Percentiles rank a stretch among this genome's conserved stretches.
phyloP scores from a whole-genome alignment of 139 green algal genomes.

The Coelastrella sp. region DNA sequence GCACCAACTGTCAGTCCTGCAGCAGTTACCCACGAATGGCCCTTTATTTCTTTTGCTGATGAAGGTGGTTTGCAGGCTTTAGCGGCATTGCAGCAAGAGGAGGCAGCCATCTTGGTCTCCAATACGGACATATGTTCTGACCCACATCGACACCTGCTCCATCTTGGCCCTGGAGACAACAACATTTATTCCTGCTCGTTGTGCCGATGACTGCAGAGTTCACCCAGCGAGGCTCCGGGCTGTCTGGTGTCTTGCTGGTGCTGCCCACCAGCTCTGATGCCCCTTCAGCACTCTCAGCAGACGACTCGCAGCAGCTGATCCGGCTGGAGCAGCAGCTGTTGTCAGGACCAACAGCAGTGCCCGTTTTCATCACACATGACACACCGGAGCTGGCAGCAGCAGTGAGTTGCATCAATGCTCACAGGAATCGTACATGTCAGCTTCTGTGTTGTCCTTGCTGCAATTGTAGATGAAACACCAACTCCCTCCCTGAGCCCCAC shows the following conservation, averaged over 20 bases:
- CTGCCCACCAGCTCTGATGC: neutral
- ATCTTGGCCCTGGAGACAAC: neutral
- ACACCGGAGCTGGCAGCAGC: slow-evolving; percentile 20
- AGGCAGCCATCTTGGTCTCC: too few species aligned
- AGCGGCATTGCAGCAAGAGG: too few species aligned
- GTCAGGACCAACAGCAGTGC: neutral
- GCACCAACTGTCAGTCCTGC: neutral
- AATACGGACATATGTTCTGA: too few species aligned
- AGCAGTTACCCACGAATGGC: neutral
- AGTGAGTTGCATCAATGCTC: neutral
- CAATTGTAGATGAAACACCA: too few species aligned
- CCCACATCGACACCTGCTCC: too few species aligned
- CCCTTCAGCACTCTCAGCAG: neutral
- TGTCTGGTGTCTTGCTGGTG: slow-evolving; percentile 33
- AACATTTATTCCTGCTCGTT: neutral
- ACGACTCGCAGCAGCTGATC: neutral
- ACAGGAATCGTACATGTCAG: too few species aligned
- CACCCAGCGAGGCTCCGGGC: neutral
- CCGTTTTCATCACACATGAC: slow-evolving; percentile 30
- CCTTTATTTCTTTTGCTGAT: too few species aligned
- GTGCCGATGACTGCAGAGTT: neutral
- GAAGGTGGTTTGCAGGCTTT: too few species aligned
- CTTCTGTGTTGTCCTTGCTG: too few species aligned
- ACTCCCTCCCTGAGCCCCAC: too few species aligned
- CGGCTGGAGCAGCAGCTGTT: slow-evolving; percentile 44